Percentiles rank a stretch among this genome's conserved stretches.
Conservation (phyloP, 106 monocot species). For the Apostasia shenzhenica region DNA sequence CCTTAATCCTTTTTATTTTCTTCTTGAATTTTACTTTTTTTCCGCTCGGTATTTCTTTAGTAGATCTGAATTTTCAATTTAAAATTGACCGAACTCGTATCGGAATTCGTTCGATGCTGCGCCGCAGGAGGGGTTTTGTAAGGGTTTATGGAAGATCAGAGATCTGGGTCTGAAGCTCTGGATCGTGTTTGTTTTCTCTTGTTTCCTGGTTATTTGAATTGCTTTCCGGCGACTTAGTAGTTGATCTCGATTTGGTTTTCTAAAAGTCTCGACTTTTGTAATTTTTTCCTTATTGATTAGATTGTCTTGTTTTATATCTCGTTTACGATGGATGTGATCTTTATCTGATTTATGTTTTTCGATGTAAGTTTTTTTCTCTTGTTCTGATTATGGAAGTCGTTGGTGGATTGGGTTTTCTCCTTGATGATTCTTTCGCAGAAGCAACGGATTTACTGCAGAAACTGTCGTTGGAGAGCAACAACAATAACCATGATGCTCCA, state of each 20-base stretch:
- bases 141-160: constrained; percentile 15
- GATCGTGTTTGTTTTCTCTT: neutral
- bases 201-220: neutral
- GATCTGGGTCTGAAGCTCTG: neutral
- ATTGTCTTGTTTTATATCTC: no score
- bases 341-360: neutral
- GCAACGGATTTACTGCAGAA: constrained; percentile 51
- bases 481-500: constrained; percentile 32
- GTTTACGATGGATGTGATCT: no score
- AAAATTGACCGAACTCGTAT: neutral
- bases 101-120: neutral
- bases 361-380: neutral
- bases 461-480: constrained; percentile 45
- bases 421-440: constrained; percentile 28
- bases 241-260: neutral
- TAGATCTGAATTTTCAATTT: neutral
- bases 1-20: neutral
- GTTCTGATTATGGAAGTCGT: neutral
- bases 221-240: no score
- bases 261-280: neutral
- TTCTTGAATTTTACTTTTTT: neutral
- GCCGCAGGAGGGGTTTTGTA: neutral
- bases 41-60: neutral
- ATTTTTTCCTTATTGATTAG: neutral
- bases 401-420: neutral